These are phyloP conservation scores for Evernia prunastri DNA, from an alignment of 495 filamentous ascomycete genomes.

Conservation along the genomic window DNA sequence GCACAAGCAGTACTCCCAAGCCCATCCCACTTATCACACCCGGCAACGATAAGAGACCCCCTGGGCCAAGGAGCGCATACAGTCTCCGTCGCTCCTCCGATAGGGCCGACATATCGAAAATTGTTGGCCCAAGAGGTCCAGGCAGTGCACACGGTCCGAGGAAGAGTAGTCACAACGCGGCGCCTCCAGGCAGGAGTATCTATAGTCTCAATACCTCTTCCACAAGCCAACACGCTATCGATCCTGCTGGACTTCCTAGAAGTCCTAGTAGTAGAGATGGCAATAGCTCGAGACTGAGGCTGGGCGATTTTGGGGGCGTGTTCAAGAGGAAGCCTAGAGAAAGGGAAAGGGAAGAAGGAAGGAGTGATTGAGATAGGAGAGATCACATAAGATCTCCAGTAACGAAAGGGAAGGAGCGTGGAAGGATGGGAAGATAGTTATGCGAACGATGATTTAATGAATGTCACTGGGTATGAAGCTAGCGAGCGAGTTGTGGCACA, in stretches of 20 bases:
- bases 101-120: slow-evolving; percentile 37
- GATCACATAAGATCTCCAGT: not conserved
- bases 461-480: not conserved
- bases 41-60: slow-evolving; percentile 36
- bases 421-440: not conserved
- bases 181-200: slow-evolving; percentile 25
- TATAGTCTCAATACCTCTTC: slow-evolving; percentile 22
- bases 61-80: slow-evolving; percentile 41
- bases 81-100: slow-evolving; percentile 47
- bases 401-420: not conserved
- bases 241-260: slow-evolving; percentile 6
- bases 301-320: slow-evolving; percentile 30
- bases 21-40: slow-evolving; percentile 45
- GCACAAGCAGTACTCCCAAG: slow-evolving; percentile 37
- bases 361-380: not conserved
- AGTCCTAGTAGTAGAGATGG: slow-evolving; percentile 19
- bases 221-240: slow-evolving; percentile 8
- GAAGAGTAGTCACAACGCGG: slow-evolving; percentile 20
- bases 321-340: slow-evolving; percentile 35
- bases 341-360: slow-evolving; percentile 18
- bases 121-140: slow-evolving; percentile 37
- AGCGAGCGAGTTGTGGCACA: slow-evolving; percentile 5
- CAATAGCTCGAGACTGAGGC: slow-evolving; percentile 9
- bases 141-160: slow-evolving; percentile 30
- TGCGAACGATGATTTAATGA: slow-evolving; percentile 1